A percentile compares a stretch with the other conserved stretches of the same genome.
Evolutionary conservation across 495 filamentous ascomycete species (phyloP).

Genomic region (Penicillium diatomitis): DNA sequence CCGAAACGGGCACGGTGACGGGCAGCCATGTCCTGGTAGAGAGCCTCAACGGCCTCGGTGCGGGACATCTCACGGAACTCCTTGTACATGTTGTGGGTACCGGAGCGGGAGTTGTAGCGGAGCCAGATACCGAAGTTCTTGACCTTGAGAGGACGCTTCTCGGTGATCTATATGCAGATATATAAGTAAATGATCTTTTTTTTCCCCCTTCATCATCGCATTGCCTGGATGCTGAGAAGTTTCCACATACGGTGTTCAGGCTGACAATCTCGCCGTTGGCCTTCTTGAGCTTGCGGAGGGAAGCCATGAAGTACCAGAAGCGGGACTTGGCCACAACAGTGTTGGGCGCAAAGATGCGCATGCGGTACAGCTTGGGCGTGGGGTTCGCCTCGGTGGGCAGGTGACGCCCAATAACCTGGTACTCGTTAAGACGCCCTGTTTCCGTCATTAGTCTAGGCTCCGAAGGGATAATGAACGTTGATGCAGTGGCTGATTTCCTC

Average conservation of each 20-base stretch:
- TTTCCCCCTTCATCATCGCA: too few relatives aligned
- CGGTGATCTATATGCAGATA: conserved; percentile 60
- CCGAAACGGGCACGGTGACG: conserved; percentile 96
- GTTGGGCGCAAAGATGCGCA: conserved; percentile 99
- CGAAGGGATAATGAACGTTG: conserved; percentile 1
- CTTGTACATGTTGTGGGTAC: conserved; percentile 99
- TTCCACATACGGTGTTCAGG: conserved; percentile 76
- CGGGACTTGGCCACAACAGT: conserved; percentile 95
- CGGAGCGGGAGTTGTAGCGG: conserved; percentile 98
- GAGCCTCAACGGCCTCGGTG: conserved; percentile 85
- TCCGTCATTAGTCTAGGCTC: conserved; percentile 25
- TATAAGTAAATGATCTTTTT: conserved; percentile 8
- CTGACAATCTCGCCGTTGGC: conserved; percentile 97
- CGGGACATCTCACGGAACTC: conserved; percentile 98
- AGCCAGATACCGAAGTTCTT: conserved; percentile 99
- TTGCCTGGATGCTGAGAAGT: not conserved
- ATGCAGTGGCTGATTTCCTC: conserved; percentile 3
- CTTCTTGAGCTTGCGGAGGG: conserved; percentile 99
- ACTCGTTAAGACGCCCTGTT: conserved; percentile 95
- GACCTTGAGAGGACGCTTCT: conserved; percentile 97
- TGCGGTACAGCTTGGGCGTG: conserved; percentile 96
- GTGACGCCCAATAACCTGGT: conserved; percentile 99
- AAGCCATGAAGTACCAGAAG: conserved; percentile 99
- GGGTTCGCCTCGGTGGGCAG: conserved; percentile 92
- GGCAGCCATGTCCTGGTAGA: conserved; percentile 99